Base-by-base conservation (phyloP, 2,329 filamentous ascomycete species). In the Elsinoe perseae region DNA sequence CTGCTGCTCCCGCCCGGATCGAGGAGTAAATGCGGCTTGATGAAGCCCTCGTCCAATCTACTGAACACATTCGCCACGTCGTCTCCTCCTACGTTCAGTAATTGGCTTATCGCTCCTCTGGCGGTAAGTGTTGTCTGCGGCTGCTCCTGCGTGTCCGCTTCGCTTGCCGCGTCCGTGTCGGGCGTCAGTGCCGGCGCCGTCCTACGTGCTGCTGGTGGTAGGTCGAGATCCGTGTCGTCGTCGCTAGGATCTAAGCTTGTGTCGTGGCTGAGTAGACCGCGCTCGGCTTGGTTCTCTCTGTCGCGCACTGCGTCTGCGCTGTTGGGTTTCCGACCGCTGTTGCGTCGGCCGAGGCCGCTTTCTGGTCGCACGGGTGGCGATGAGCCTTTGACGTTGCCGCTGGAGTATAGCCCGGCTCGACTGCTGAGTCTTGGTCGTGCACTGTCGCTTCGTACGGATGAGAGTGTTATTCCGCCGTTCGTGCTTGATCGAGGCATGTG, bases 21-120 rank as follows among this genome's bases (percentile, higher is more conserved):
- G 18, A 97, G 79, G 61, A 97, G 72, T 56, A 97, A 73, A 67
- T 85, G 88, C 16, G 92, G 92, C 76, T 97, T 97, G 71, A 97
- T 91, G 69, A 90, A 96, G 59, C 91, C 89, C 71, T 98, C 93
- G 69, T 98, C 93, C 59, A 98, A 75, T 72, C 95, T 91, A 63
- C 84, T 85, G 71, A 98, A 95, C 73, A 95, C 82, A 44, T 87
- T 89, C 8, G 88, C 87, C 43, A 95, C 90, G 69, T 98, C 93
- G 52, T 95, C 89, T 0, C 86, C 81, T 14, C 86, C 80, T 1
- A 83, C 82, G 23, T 80, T 87, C 63, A 95, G 83, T 7, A 98
- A 76, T 66, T 92, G 87, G 57, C 84, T 83, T 58, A 96, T 83
- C 0, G 90, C 87, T 27, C 83, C 86, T 18, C 83, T 80, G 9